A percentile compares a stretch with the other conserved stretches of the same genome.
phyloP scores from a whole-genome alignment of 1,284 basidiomycete genomes.

The Melampsora larici-populina region DNA sequence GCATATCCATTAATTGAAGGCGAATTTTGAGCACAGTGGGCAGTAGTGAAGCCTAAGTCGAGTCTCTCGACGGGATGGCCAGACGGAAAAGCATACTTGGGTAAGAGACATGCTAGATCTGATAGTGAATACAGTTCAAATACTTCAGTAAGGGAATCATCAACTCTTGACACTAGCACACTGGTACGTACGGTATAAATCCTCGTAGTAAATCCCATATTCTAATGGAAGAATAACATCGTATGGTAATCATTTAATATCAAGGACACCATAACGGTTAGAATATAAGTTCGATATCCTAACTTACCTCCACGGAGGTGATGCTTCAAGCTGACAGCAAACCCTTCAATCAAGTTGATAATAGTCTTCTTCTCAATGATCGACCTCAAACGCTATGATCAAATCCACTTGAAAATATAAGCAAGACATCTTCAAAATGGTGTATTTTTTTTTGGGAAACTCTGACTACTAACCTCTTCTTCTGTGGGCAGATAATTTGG shows the following conservation, averaged over 20 bases:
- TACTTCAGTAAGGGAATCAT: neutral
- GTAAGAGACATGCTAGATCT: constrained; percentile 35
- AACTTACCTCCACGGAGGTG: constrained; percentile 4
- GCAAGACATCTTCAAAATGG: neutral
- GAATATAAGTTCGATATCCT: neutral
- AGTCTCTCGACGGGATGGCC: constrained; percentile 14
- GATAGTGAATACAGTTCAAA: neutral
- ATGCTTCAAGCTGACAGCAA: constrained; percentile 26
- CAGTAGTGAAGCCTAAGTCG: constrained; percentile 3
- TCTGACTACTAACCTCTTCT: neutral
- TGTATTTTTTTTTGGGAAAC: too few relatives aligned
- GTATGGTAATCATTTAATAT: neutral
- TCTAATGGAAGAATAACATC: neutral
- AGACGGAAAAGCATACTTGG: constrained; percentile 21
- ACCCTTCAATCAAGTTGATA: constrained; percentile 9
- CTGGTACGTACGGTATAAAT: constrained; percentile 11
- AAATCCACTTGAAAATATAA: neutral
- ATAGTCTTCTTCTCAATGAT: constrained; percentile 25
- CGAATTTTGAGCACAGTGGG: neutral
- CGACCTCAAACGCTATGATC: neutral
- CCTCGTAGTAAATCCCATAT: constrained; percentile 27
- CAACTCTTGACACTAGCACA: neutral
- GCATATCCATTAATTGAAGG: neutral
- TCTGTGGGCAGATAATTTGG: neutral
- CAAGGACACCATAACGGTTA: neutral